Evolutionary conservation across 2,329 filamentous ascomycete genomes (phyloP), one percentile per base, ranked within the genome.

Genomic region (Fusarium irregulare): DNA sequence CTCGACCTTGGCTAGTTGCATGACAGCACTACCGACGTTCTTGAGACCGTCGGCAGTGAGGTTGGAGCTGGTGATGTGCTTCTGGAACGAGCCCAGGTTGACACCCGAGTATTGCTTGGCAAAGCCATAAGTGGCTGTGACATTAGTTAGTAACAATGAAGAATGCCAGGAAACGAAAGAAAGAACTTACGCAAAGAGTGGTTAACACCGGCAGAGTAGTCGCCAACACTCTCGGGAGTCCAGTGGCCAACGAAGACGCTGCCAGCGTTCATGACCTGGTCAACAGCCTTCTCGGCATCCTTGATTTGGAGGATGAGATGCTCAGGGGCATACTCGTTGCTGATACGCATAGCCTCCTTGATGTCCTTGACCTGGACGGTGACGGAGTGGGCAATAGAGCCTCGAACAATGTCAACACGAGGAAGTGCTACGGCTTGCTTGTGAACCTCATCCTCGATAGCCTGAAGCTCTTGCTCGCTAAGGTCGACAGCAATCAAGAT

Each of bases 31-130:
- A 34, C 95, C 93, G 4, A 99, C 92, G 75, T 97, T 96, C 74
- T 87, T 87, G 67, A 99, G 84, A 23, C 96, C 96, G 75, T 97
- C 88, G 20, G 90, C 88, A 2, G 93, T 97, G 66, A 99, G 86
- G 80, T 97, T 93, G 1, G 94, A 93, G 83, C 93, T 96, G 40
- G 96, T 99, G 77, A 99, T 98, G 85, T 98, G 94, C 84, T 99
- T 99, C 79, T 97, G 88, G 82, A 98, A 99, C 4, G 95, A 98
- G 32, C 89, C 93, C 8, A 99, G 88, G 80, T 97, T 99, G 77
- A 99, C 96, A 55, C 96, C 96, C 8, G 94, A 98, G 84, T 99
- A 99, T 81, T 99, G 96, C 83, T 97, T 97, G 50, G 96, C 96
- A 76, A 97, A 99, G 42, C 96, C 96, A 78, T 98, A 99, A 1